These are phyloP conservation scores for Sporisorium sorghi DNA, from an alignment of 1,284 basidiomycete genomes.

Conservation along the genomic window DNA sequence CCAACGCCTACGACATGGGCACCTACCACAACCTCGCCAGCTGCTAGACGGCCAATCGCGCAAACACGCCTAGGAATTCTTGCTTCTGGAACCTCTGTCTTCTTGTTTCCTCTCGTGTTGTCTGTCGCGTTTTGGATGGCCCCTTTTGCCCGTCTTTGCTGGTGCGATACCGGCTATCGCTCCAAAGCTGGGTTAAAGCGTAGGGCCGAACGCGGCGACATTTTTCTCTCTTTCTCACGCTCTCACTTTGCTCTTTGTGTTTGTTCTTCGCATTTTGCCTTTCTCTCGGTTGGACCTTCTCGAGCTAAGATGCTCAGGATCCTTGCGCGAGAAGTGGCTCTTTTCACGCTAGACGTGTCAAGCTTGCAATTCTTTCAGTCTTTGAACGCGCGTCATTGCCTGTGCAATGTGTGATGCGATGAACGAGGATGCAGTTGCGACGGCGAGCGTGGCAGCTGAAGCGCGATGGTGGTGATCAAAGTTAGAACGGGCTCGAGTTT, in stretches of 20 bases:
- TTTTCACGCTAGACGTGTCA: neutral
- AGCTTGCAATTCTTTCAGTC: neutral
- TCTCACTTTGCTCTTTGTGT: neutral
- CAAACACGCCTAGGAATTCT: neutral
- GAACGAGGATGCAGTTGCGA: too few relatives aligned
- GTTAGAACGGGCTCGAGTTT: too few relatives aligned
- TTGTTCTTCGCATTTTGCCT: neutral
- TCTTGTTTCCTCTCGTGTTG: neutral
- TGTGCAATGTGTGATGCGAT: too few relatives aligned
- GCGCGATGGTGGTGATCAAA: too few relatives aligned
- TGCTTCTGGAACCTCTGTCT: neutral
- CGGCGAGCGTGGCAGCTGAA: too few relatives aligned
- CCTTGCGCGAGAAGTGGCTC: neutral
- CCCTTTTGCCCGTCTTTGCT: neutral
- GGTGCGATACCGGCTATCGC: neutral
- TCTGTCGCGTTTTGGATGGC: neutral
- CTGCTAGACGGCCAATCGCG: conserved; percentile 14
- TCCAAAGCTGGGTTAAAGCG: neutral
- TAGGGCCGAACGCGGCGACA: neutral
- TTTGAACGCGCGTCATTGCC: too few relatives aligned
- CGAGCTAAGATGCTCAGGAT: too few relatives aligned
- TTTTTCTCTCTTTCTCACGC: too few relatives aligned
- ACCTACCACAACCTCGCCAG: conserved; percentile 42
- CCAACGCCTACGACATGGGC: conserved; percentile 37
- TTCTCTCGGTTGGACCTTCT: neutral